Percentiles rank a stretch among this genome's conserved stretches.
Conservation (phyloP, 140 eudicot species). For the Flaveria floridana region DNA sequence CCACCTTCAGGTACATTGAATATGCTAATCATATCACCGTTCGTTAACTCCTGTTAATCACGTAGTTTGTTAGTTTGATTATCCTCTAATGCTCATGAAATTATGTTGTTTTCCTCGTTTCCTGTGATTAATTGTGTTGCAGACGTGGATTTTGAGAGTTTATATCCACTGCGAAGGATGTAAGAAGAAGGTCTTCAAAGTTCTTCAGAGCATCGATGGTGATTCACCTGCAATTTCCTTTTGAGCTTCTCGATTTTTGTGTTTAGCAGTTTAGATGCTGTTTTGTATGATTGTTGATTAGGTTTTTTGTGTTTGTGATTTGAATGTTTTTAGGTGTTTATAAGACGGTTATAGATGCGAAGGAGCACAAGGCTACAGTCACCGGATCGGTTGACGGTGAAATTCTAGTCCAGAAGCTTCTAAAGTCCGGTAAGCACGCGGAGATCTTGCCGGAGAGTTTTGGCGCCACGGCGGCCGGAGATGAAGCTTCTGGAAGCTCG, state of each 20-base stretch:
- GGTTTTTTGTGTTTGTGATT: background rate
- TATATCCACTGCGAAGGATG: constrained; percentile 62
- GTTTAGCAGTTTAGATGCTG: background rate
- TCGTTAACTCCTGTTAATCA: background rate
- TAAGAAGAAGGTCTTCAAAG: constrained; percentile 55
- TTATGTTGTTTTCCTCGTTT: background rate
- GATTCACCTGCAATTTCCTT: constrained; percentile 16
- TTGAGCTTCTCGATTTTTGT: constrained; percentile 5
- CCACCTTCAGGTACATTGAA: constrained; percentile 49
- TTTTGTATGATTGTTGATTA: background rate
- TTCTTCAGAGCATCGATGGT: constrained; percentile 55
- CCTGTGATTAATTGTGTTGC: constrained; percentile 5
- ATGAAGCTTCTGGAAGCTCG: constrained; percentile 1
- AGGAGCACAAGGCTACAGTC: constrained; percentile 45
- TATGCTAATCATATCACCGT: background rate
- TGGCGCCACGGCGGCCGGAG: constrained; percentile 15
- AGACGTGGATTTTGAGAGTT: constrained; percentile 77
- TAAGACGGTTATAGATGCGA: constrained; percentile 49
- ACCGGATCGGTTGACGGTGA: constrained; percentile 49
- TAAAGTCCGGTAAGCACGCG: constrained; percentile 49
- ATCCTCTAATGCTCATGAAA: too few relatives aligned
- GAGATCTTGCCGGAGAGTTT: constrained; percentile 45
- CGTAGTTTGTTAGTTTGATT: background rate
- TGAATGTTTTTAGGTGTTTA: constrained; percentile 40
- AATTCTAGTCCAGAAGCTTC: constrained; percentile 54